phyloP scores from a whole-genome alignment of 306 rosid genomes.

The Sesbania bispinosa region DNA sequence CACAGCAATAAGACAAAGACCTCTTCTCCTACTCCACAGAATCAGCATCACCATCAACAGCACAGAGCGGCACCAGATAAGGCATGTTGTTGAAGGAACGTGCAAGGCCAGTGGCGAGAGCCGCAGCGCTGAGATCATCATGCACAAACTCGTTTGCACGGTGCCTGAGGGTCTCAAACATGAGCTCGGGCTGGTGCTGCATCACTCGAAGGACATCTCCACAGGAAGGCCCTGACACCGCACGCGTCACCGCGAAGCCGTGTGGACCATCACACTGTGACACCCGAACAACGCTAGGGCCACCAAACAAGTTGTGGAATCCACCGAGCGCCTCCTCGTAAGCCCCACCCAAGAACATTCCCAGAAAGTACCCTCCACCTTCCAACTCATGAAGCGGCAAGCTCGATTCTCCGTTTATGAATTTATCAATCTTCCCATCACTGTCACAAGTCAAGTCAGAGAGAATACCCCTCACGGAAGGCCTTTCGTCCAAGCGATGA shows the following conservation, averaged over 20 bases:
- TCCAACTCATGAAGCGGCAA: conserved; percentile 76
- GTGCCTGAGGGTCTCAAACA: conserved; percentile 88
- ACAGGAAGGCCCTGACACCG: conserved; percentile 68
- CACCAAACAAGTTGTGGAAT: conserved; percentile 79
- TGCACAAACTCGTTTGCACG: conserved; percentile 49
- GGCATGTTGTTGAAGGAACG: conserved; percentile 76
- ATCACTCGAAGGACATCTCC: conserved; percentile 80
- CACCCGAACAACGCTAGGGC: conserved; percentile 84
- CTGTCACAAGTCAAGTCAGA: conserved; percentile 92
- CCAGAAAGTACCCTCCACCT: conserved; percentile 64
- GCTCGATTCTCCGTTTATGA: conserved; percentile 70
- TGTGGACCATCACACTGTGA: conserved; percentile 84
- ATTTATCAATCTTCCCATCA: conserved; percentile 79
- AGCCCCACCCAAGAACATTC: conserved; percentile 97
- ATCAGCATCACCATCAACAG: conserved; percentile 38
- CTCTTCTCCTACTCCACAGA: conserved; percentile 52
- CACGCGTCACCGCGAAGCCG: conserved; percentile 77
- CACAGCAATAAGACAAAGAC: conserved; percentile 64
- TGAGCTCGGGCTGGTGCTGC: conserved; percentile 95
- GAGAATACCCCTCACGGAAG: conserved; percentile 50
- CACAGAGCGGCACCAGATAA: conserved; percentile 34
- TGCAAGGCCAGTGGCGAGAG: conserved; percentile 49
- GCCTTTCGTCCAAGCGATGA: conserved; percentile 76
- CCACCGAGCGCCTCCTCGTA: conserved; percentile 98
- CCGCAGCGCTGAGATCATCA: conserved; percentile 29